These are phyloP conservation scores for Murraya koenigii DNA, from an alignment of 345 rosid species.

Conservation along the genomic window DNA sequence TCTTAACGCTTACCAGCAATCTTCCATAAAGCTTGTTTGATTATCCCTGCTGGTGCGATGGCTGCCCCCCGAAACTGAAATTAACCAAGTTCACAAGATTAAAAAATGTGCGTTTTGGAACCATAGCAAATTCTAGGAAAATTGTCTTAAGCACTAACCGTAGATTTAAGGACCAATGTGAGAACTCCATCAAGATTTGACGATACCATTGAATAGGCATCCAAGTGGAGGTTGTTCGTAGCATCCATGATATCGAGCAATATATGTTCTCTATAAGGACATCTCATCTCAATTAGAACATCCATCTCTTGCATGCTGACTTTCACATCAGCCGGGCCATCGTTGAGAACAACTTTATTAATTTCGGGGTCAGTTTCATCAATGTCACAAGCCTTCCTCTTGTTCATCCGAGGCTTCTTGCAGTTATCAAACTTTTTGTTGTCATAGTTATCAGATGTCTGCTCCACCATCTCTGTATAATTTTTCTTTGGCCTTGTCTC, in stretches of 20 bases:
- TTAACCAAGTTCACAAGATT: slow-evolving; percentile 5
- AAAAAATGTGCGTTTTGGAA: neutral
- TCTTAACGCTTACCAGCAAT: slow-evolving; percentile 39
- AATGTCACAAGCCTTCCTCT: slow-evolving; percentile 60
- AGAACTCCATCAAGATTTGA: slow-evolving; percentile 62
- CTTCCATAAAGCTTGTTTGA: slow-evolving; percentile 59
- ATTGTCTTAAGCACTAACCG: slow-evolving; percentile 38
- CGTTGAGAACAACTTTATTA: slow-evolving; percentile 16
- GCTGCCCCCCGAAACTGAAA: slow-evolving; percentile 68
- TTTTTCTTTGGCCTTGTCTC: slow-evolving; percentile 45
- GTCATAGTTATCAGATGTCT: slow-evolving; percentile 64
- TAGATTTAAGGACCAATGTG: slow-evolving; percentile 55
- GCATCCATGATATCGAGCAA: slow-evolving; percentile 81
- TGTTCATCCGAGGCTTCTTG: slow-evolving; percentile 45
- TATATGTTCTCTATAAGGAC: slow-evolving; percentile 62
- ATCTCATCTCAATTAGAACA: slow-evolving; percentile 62
- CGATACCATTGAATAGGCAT: slow-evolving; percentile 62
- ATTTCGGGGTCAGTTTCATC: slow-evolving; percentile 42
- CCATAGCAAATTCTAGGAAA: neutral
- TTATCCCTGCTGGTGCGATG: slow-evolving; percentile 59
- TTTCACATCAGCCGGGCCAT: slow-evolving; percentile 34
- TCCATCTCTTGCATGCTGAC: slow-evolving; percentile 49
- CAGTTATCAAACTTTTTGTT: slow-evolving; percentile 27
- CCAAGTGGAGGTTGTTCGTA: slow-evolving; percentile 66
- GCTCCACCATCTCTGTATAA: slow-evolving; percentile 45